Base-by-base conservation (phyloP, 306 rosid species). In the Crataegus laevigata region DNA sequence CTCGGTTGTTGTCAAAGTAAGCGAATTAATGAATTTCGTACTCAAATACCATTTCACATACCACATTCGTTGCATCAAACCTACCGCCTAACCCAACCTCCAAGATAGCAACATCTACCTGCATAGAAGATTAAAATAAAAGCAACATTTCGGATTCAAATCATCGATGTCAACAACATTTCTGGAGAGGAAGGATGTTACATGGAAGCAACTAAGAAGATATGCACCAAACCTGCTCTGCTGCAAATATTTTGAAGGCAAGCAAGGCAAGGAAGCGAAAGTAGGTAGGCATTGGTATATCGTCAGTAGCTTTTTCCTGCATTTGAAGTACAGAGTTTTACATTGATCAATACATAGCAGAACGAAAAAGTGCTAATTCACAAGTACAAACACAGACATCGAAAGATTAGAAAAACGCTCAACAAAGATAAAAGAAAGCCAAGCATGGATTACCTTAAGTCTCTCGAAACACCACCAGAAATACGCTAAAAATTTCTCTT, bases 401-500 rank as follows among this genome's bases (percentile, higher is more conserved):
- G 59, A 59, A n/a, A 19, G 11, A 15, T 21, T 60, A 26, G 1
- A 25, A 60, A 60, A 19, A 26, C 15, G 0, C 21, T 24, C 22
- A 18, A 28, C 54, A 25, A 63, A 30, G 24, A 29, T 62, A 2
- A 6, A 25, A 11, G 17, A 64, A 42, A 57, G 36, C 14, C 26
- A 28, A 75, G 38, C 62, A 26, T 50, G 50, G 61, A 61, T 62
- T 83, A 87, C 91, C 96, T 89, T 88, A 47, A 93, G 76, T 78
- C 89, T 85, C 78, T 93, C 88, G 75, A 81, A 93, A 78, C 97
- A 93, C 91, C 96, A 93, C 98, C 98, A 93, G 89, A 93, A 93
- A 83, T 91, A 91, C 51, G 91, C 91, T 79, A 93, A 73, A 79
- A 88, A 93, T 67, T 93, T 91, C 76, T 88, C 92, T 82, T 89